Conservation (phyloP, 2,329 filamentous ascomycete species). For the Thelonectria blattea region DNA sequence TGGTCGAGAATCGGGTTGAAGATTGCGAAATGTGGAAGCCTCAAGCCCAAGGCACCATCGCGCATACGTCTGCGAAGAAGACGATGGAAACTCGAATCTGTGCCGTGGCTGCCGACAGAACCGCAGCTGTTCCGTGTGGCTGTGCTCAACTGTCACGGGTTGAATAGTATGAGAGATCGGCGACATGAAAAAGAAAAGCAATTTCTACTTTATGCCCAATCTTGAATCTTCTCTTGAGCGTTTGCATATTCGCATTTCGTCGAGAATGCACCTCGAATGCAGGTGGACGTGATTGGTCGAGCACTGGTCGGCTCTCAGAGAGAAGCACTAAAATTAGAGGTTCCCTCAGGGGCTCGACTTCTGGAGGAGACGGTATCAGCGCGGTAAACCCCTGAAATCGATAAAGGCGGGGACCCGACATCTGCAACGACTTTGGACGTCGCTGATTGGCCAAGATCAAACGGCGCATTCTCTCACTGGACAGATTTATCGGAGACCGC, state of each 20-base stretch:
- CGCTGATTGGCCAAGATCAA: neutral
- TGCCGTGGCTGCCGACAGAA: neutral
- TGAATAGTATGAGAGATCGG: neutral
- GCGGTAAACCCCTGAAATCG: neutral
- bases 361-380: neutral
- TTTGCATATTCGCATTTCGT: neutral
- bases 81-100: neutral
- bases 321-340: conserved; percentile 34
- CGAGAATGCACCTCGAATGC: neutral
- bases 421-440: neutral
- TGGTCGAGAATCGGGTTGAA: neutral
- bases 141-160: no score
- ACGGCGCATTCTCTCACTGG: conserved; percentile 26
- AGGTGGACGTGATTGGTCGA: neutral
- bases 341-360: neutral
- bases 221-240: neutral
- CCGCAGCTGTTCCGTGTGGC: no score
- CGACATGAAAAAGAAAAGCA: neutral
- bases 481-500: conserved; percentile 6
- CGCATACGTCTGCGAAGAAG: neutral
- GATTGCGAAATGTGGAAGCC: neutral
- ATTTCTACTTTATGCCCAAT: neutral
- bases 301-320: neutral
- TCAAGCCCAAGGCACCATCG: neutral
- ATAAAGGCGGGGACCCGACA: neutral